Base-by-base conservation (phyloP, 805 yeast species). In the Candida ipomoeae region DNA sequence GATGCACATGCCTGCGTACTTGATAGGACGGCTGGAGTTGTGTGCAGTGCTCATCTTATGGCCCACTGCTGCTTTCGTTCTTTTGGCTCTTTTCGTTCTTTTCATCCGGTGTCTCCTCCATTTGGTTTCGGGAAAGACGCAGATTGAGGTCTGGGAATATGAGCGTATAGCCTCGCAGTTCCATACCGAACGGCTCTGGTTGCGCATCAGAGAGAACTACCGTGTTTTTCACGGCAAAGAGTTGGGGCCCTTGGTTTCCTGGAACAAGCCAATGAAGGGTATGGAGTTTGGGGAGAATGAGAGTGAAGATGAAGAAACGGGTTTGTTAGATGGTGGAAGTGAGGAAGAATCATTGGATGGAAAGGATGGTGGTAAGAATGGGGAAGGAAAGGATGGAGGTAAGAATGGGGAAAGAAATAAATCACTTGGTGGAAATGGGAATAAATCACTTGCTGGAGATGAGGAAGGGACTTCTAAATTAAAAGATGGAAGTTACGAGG, bases 91-190 rank as follows among this genome's bases (percentile, higher is more conserved):
- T 2, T 62, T 75, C 0, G 56, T 87, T 3, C 70, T 94, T 49
- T 71, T 83, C 17, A 42, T 83, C 1, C 75, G 97, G 58, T 84
- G 90, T 48, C 15, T 85, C 1, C 64, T 72, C 37, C 82, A 83
- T 60, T 70, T 82, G 54, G 55, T 78, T 1, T 63, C 79, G 46
- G 96, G 97, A 23, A 84, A 80, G 79, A 84, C 97, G 1, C 96
- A 89, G 63, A 91, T 92, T 48, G 99, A 92, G 68, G 73, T 78
- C 2, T 92, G 99, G 99, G 98, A 92, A 61, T 66, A 74, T 66
- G 98, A 94, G 56, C 77, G 98, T 57, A 73, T 89, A 1, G 89
- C 82, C 47, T 70, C 82, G 3, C 86, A 86, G 55, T 79, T 82
- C 51, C 74, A 79, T 47, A 75, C 79, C 2, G 81, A 76, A 40